Percentiles rank a stretch among this genome's conserved stretches.
These are phyloP conservation scores for Pseudonitzschia multistriata DNA, from an alignment of 108 stramenopile species.

Conservation along the genomic window DNA sequence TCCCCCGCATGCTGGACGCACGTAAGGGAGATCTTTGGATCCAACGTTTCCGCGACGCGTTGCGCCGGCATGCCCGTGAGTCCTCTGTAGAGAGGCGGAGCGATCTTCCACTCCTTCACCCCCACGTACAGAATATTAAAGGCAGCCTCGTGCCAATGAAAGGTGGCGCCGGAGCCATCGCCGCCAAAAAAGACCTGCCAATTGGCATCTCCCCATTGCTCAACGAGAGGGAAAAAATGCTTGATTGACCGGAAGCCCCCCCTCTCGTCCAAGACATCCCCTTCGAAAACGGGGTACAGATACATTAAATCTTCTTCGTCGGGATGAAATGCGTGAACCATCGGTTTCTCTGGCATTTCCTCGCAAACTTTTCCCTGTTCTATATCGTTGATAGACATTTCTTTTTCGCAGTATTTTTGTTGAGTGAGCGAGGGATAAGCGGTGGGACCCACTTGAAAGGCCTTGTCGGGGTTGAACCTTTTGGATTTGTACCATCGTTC, in stretches of 20 bases:
- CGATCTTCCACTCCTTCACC: constrained; percentile 22
- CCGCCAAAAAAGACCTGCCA: constrained; percentile 34
- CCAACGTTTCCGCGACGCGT: background rate
- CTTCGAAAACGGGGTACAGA: constrained; percentile 8
- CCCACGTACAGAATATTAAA: constrained; percentile 29
- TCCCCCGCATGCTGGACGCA: constrained; percentile 25
- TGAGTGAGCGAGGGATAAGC: constrained; percentile 23
- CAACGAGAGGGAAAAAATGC: background rate
- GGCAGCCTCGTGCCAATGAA: constrained; percentile 26
- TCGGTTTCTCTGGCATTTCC: constrained; percentile 22
- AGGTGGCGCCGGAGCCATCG: constrained; percentile 25
- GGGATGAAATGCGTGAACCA: constrained; percentile 27
- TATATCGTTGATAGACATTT: constrained; percentile 11
- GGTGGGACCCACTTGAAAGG: constrained; percentile 22
- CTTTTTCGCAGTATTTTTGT: constrained; percentile 4
- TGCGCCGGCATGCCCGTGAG: constrained; percentile 19
- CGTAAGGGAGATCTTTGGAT: constrained; percentile 12
- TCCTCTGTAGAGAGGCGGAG: constrained; percentile 19
- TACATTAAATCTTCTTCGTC: background rate
- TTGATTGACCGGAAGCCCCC: constrained; percentile 8
- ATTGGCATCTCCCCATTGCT: background rate
- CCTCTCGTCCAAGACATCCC: constrained; percentile 1
- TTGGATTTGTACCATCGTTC: constrained; percentile 7
- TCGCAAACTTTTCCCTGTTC: constrained; percentile 12
- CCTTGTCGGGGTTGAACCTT: constrained; percentile 5